These are phyloP conservation scores for Polyplosphaeria fusca DNA, from an alignment of 495 filamentous ascomycete genomes.

Conservation along the genomic window DNA sequence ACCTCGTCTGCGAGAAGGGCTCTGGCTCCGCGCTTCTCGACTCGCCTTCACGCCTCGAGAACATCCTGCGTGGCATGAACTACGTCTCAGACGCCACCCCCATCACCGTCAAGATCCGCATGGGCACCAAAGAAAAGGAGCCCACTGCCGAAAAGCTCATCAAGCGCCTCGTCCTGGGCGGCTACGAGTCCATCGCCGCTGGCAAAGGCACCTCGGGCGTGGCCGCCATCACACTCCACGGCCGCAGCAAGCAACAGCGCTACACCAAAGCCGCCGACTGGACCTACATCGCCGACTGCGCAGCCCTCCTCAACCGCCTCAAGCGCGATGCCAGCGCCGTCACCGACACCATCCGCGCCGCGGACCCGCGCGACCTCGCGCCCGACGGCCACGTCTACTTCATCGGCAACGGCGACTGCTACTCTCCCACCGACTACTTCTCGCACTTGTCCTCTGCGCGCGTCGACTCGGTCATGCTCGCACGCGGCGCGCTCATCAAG, in stretches of 20 bases:
- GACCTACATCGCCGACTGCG: constrained; percentile 86
- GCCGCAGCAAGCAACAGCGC: constrained; percentile 86
- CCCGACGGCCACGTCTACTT: constrained; percentile 70
- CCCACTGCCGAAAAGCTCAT: constrained; percentile 78
- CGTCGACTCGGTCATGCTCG: constrained; percentile 89
- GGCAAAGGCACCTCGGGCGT: constrained; percentile 70
- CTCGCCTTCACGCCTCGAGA: constrained; percentile 74
- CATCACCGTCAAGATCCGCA: constrained; percentile 90
- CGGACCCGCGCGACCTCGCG: constrained; percentile 64
- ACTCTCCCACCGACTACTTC: constrained; percentile 85
- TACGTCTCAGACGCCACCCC: constrained; percentile 81
- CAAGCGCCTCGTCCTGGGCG: constrained; percentile 77
- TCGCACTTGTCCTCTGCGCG: constrained; percentile 69
- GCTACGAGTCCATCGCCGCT: constrained; percentile 59
- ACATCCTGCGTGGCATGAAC: constrained; percentile 94
- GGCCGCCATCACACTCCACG: constrained; percentile 91
- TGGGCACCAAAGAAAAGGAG: constrained; percentile 75
- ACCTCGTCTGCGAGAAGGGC: constrained; percentile 80
- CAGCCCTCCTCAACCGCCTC: constrained; percentile 75
- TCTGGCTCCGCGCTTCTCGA: constrained; percentile 95
- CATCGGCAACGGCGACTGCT: constrained; percentile 94
- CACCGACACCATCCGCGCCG: constrained; percentile 71
- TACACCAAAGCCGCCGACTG: constrained; percentile 89
- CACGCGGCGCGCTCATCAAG: constrained; percentile 87
- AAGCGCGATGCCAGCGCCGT: constrained; percentile 60